These are phyloP conservation scores for Secale cereale DNA, from an alignment of 176 grass and related monocot genomes.

Conservation along the genomic window DNA sequence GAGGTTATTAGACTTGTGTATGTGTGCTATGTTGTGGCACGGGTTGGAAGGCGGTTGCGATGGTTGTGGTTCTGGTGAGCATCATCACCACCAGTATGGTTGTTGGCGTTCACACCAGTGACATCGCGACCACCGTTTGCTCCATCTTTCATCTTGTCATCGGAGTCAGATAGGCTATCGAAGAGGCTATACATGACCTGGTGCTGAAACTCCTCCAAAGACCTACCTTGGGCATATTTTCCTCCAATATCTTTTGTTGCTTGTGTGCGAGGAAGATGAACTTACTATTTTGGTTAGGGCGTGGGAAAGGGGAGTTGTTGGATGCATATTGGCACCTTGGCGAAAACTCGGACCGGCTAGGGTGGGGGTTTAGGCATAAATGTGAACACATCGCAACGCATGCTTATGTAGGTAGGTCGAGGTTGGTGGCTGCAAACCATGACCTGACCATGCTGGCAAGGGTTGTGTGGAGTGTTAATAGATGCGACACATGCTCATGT, in stretches of 20 bases:
- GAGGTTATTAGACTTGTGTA: not conserved
- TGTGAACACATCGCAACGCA: not conserved
- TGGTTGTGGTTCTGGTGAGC: not conserved
- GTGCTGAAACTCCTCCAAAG: slow-evolving; percentile 35
- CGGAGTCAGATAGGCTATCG: slow-evolving; percentile 34
- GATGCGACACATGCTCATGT: not conserved
- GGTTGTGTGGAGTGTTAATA: not conserved
- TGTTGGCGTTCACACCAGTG: not conserved
- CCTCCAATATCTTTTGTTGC: not conserved
- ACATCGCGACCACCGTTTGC: not conserved
- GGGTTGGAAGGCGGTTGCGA: not conserved
- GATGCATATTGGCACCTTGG: not conserved
- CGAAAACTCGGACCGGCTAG: not conserved
- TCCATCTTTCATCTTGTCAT: slow-evolving; percentile 39
- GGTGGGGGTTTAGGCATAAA: not conserved
- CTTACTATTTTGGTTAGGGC: too few relatives aligned
- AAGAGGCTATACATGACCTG: slow-evolving; percentile 63
- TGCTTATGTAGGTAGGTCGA: not conserved
- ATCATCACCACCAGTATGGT: not conserved
- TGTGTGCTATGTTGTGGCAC: not conserved
- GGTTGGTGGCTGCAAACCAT: not conserved
- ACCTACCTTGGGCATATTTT: not conserved
- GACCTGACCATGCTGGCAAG: not conserved
- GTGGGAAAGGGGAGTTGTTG: not conserved
- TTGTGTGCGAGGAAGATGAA: not conserved